Base-by-base conservation (phyloP, 2,329 filamentous ascomycete species). In the Paraphaeosphaeria minitans region DNA sequence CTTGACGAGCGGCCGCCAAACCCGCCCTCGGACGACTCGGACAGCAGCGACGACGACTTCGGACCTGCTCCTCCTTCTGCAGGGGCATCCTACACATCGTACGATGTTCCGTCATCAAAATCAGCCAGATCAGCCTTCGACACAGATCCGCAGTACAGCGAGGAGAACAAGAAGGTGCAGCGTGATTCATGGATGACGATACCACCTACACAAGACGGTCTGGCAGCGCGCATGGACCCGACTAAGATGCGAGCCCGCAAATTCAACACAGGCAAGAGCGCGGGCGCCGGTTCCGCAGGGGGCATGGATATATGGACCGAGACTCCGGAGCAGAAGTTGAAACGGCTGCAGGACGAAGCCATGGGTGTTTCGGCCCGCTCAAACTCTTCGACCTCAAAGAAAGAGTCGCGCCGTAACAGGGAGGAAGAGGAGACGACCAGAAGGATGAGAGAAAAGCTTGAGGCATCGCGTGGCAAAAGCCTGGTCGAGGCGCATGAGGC, bases 261-360 rank as follows among this genome's bases (percentile, higher is more conserved):
- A 65, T 98, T 97, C 80, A 88, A 92, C 53, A 90, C 89, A 0
- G 86, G 87, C 5, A 88, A 86, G 69, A 81, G 84, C 3, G 82
- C 85, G 1, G 81, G 80, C 61, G 80, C 77, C 9, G 68, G 77
- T 4, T 62, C 66, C 24, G 76, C 77, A 4, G 73, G 73, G n/a
- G 75, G 78, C 47, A 84, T 85, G 70, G 87, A 86, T 22, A 70
- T 94, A 45, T 98, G 94, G 94, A 93, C 92, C 0, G 94, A 98
- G 76, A 97, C 92, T 9, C 91, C 92, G 0, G 91, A 94, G 73
- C 86, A 97, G 77, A 96, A 96, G 76, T 86, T 91, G 58, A 88
- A 89, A 75, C 84, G 92, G 41, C 78, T 97, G 22, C 88, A 90
- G 67, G 88, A 96, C 73, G 87, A 95, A 54, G 90, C 96, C 12